A percentile compares a stretch with the other conserved stretches of the same genome.
Evolutionary conservation across 2,329 filamentous ascomycete species (phyloP).

Genomic region (Xylariaceae sp.): DNA sequence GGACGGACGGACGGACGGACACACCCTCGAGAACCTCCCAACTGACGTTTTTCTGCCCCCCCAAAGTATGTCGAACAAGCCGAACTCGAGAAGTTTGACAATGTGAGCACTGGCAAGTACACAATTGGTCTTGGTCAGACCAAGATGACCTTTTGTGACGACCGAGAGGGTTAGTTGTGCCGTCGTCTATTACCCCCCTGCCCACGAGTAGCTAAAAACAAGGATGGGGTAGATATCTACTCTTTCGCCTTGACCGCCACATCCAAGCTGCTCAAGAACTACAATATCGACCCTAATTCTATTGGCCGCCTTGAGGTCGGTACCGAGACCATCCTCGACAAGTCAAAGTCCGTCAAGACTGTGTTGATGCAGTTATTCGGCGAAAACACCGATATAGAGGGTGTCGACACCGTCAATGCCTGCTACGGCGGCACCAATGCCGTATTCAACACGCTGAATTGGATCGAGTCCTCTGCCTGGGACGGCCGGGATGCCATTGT

Average conservation of each 20-base stretch:
- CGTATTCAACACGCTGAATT: constrained; percentile 81
- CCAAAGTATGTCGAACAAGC: constrained; percentile 78
- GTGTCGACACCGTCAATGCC: constrained; percentile 80
- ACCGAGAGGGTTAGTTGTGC: constrained; percentile 71
- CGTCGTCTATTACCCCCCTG: constrained; percentile 2
- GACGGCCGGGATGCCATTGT: constrained; percentile 82
- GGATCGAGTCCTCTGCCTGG: constrained; percentile 86
- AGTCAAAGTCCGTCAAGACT: constrained; percentile 89
- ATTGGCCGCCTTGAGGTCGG: constrained; percentile 83
- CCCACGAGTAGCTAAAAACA: constrained; percentile 9
- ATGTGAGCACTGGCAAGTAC: constrained; percentile 80
- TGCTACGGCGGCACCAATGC: constrained; percentile 88
- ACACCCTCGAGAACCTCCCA: background rate
- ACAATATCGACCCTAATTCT: constrained; percentile 77
- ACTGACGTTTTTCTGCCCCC: constrained; percentile 27
- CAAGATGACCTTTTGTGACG: constrained; percentile 91
- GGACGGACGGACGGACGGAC: too few species aligned
- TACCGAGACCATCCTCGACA: constrained; percentile 84
- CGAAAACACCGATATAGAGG: constrained; percentile 82
- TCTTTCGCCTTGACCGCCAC: constrained; percentile 79
- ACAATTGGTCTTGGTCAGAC: constrained; percentile 90
- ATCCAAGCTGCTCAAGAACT: constrained; percentile 78
- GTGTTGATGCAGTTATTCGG: constrained; percentile 86
- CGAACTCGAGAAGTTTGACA: constrained; percentile 86
- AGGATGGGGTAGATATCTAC: constrained; percentile 71